Conservation (phyloP, 768 basidiomycete genomes). For the Suillus sp. region DNA sequence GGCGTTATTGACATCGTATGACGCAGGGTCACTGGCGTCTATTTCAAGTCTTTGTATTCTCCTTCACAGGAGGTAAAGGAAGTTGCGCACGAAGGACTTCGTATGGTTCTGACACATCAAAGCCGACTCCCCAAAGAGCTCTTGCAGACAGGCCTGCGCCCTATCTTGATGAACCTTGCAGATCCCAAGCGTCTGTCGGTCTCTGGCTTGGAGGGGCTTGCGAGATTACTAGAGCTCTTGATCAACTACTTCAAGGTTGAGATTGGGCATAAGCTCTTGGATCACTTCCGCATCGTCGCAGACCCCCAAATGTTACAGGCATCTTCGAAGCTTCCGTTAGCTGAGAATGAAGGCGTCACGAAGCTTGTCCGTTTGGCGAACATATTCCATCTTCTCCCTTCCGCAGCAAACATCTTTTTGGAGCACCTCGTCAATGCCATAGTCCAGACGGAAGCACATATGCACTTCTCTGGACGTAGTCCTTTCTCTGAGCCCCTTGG, state of each 20-base stretch:
- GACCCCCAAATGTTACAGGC: constrained; percentile 83
- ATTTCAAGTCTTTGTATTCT: constrained; percentile 98
- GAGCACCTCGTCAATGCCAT: constrained; percentile 84
- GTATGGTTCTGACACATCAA: constrained; percentile 87
- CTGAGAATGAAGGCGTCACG: constrained; percentile 88
- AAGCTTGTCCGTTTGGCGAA: constrained; percentile 95
- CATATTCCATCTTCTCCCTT: constrained; percentile 95
- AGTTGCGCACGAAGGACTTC: constrained; percentile 91
- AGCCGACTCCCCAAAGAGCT: constrained; percentile 93
- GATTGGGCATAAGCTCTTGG: constrained; percentile 95
- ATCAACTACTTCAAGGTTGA: constrained; percentile 99
- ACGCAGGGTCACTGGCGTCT: constrained; percentile 85
- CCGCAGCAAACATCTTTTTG: constrained; percentile 90
- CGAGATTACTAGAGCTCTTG: constrained; percentile 87
- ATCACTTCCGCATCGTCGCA: constrained; percentile 92
- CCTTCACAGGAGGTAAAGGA: constrained; percentile 89
- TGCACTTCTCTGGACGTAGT: constrained; percentile 87
- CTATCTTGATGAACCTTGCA: constrained; percentile 96
- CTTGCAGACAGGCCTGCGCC: constrained; percentile 91
- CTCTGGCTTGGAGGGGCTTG: constrained; percentile 89
- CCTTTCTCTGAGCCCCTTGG: constrained; percentile 94
- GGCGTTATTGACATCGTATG: constrained; percentile 7
- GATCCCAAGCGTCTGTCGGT: constrained; percentile 94
- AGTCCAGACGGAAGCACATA: constrained; percentile 88
- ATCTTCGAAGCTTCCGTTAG: constrained; percentile 76